Conservation (phyloP, 1,284 basidiomycete genomes). For the Leccinum pachyderme region DNA sequence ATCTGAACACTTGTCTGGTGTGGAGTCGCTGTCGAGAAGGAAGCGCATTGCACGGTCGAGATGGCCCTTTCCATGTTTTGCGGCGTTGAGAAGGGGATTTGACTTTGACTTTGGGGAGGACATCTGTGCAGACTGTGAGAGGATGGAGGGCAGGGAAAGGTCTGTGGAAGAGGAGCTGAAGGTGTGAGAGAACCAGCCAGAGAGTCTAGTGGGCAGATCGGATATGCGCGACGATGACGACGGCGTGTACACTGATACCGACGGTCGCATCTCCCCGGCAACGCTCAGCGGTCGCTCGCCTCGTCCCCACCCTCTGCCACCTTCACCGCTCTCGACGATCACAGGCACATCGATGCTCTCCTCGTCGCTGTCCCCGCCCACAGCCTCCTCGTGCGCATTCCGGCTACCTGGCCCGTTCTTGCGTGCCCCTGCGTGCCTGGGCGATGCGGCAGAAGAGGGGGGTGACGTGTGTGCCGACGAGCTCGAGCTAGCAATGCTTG, state of each 20-base stretch:
- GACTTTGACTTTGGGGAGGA: slow-evolving; percentile 46
- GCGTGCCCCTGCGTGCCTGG: slow-evolving; percentile 25
- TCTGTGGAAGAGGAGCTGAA: slow-evolving; percentile 69
- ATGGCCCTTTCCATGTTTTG: slow-evolving; percentile 71
- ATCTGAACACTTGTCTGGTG: slow-evolving; percentile 75
- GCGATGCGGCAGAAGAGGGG: slow-evolving; percentile 22
- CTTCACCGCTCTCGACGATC: slow-evolving; percentile 47
- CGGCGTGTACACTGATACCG: slow-evolving; percentile 31
- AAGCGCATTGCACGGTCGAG: slow-evolving; percentile 80
- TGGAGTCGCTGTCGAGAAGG: slow-evolving; percentile 79
- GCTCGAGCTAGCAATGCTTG: slow-evolving; percentile 41
- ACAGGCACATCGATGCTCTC: slow-evolving; percentile 43
- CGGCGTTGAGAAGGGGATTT: slow-evolving; percentile 57
- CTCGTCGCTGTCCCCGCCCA: slow-evolving; percentile 28
- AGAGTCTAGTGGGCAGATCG: slow-evolving; percentile 61
- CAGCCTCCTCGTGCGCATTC: slow-evolving; percentile 16
- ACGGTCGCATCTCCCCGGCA: slow-evolving; percentile 43
- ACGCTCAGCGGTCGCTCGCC: slow-evolving; percentile 46
- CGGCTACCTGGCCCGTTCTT: slow-evolving; percentile 15
- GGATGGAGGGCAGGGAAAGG: slow-evolving; percentile 59
- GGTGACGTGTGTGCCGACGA: slow-evolving; percentile 36
- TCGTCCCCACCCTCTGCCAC: slow-evolving; percentile 43
- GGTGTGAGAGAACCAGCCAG: slow-evolving; percentile 77
- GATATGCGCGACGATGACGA: slow-evolving; percentile 37
- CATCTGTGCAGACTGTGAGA: slow-evolving; percentile 45